A percentile compares a stretch with the other conserved stretches of the same genome.
These are phyloP conservation scores for Eustoma russellianum DNA, from an alignment of 257 asterid genomes.

Conservation along the genomic window DNA sequence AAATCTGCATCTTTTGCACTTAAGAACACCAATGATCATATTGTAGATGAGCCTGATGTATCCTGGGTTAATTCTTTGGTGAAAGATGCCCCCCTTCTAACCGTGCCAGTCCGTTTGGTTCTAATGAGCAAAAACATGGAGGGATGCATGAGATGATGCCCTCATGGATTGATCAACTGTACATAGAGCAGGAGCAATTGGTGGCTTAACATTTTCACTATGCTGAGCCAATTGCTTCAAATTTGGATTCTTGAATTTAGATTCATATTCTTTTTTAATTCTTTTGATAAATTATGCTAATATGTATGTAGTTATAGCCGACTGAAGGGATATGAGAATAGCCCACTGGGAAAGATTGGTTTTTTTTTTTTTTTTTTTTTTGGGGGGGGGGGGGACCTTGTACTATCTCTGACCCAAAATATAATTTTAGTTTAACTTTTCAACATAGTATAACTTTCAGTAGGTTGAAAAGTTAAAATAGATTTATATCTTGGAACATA, in stretches of 20 bases:
- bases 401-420: too few relatives aligned
- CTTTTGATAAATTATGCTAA: background rate
- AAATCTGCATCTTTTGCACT: constrained; percentile 27
- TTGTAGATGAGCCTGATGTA: constrained; percentile 51
- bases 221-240: background rate
- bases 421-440: too few relatives aligned
- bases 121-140: constrained; percentile 26
- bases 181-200: constrained; percentile 80
- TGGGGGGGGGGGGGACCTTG: too few relatives aligned
- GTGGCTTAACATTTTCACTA: constrained; percentile 40
- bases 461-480: too few relatives aligned
- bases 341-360: background rate
- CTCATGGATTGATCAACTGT: constrained; percentile 78
- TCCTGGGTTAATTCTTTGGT: constrained; percentile 80
- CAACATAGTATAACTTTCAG: too few relatives aligned
- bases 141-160: constrained; percentile 32
- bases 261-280: constrained; percentile 3
- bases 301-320: constrained; percentile 2
- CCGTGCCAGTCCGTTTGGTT: constrained; percentile 12
- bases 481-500: too few relatives aligned
- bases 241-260: constrained; percentile 20
- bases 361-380: too few relatives aligned
- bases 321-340: background rate
- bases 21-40: constrained; percentile 18
- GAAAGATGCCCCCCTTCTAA: constrained; percentile 34